These are phyloP conservation scores for Psilocybe sp. DNA, from an alignment of 768 basidiomycete genomes.

Conservation along the genomic window DNA sequence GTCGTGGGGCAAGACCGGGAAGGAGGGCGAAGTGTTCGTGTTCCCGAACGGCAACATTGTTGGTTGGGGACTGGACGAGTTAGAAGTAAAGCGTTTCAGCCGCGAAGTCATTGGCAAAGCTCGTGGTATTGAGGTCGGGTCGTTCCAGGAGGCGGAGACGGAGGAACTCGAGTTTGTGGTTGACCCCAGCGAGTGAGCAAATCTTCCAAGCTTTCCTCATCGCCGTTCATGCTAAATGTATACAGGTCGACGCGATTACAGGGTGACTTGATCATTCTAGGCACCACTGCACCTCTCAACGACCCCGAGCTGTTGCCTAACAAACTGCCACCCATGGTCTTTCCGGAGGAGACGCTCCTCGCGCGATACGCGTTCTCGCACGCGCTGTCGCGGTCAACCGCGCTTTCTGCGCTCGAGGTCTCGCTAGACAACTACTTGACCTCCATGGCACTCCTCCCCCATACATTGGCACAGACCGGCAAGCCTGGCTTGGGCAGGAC, in stretches of 20 bases:
- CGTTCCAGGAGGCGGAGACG: slow-evolving; percentile 69
- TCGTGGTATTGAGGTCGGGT: slow-evolving; percentile 57
- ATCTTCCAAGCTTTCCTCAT: slow-evolving; percentile 9
- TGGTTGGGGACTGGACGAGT: slow-evolving; percentile 83
- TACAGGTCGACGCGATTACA: slow-evolving; percentile 80
- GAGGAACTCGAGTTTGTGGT: slow-evolving; percentile 93
- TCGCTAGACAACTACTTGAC: slow-evolving; percentile 81
- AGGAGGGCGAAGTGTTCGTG: slow-evolving; percentile 81
- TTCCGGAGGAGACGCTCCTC: slow-evolving; percentile 71
- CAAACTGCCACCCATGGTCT: slow-evolving; percentile 47
- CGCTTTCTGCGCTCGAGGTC: slow-evolving; percentile 83
- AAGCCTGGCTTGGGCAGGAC: slow-evolving; percentile 79
- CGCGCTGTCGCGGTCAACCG: slow-evolving; percentile 85
- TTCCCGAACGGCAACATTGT: slow-evolving; percentile 89
- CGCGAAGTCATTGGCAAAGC: slow-evolving; percentile 54
- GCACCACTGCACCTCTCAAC: slow-evolving; percentile 60
- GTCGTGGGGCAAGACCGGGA: slow-evolving; percentile 53
- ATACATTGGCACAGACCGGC: slow-evolving; percentile 72
- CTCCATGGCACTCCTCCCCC: slow-evolving; percentile 78
- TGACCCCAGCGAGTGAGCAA: slow-evolving; percentile 81
- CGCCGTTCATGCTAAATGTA: slow-evolving; percentile 4
- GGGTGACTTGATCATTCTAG: slow-evolving; percentile 90
- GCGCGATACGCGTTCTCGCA: slow-evolving; percentile 92
- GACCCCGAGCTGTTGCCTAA: slow-evolving; percentile 42
- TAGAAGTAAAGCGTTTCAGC: slow-evolving; percentile 68